Percentiles rank a stretch among this genome's conserved stretches.
Evolutionary conservation across 2,329 filamentous ascomycete genomes (phyloP).

Genomic region (Fusarium tjaetaba): DNA sequence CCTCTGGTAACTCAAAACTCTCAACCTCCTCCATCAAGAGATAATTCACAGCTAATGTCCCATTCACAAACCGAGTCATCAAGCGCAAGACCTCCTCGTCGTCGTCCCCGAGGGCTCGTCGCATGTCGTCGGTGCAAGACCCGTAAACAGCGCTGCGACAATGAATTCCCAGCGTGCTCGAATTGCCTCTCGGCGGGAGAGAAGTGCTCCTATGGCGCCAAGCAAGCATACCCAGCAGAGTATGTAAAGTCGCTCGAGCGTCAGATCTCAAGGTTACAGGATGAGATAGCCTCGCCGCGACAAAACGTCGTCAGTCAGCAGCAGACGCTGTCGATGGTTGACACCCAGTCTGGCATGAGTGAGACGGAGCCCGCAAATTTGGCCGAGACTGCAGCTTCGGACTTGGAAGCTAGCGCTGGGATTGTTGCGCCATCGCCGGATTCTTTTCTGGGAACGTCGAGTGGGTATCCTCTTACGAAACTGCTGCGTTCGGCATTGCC

Average conservation of each 20-base stretch:
- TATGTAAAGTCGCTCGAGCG: neutral
- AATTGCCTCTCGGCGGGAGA: neutral
- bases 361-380: neutral
- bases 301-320: neutral
- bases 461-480: slow-evolving; percentile 1
- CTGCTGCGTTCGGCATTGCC: neutral
- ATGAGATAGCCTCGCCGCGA: neutral
- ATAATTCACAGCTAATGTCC: neutral
- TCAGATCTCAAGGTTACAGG: neutral
- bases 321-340: neutral
- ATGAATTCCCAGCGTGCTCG: neutral
- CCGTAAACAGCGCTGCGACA: slow-evolving; percentile 2
- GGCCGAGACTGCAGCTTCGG: neutral
- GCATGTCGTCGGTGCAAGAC: slow-evolving; percentile 1
- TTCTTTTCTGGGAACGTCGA: neutral
- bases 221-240: neutral
- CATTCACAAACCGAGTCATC: neutral
- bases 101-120: neutral
- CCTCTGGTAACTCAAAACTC: too few species aligned
- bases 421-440: neutral
- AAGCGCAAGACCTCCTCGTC: neutral
- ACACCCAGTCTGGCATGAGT: neutral
- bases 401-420: slow-evolving; percentile 4
- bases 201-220: neutral
- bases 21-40: too few species aligned